Conservation (phyloP, 2,329 filamentous ascomycete species). For the Colletotrichum falcatum region DNA sequence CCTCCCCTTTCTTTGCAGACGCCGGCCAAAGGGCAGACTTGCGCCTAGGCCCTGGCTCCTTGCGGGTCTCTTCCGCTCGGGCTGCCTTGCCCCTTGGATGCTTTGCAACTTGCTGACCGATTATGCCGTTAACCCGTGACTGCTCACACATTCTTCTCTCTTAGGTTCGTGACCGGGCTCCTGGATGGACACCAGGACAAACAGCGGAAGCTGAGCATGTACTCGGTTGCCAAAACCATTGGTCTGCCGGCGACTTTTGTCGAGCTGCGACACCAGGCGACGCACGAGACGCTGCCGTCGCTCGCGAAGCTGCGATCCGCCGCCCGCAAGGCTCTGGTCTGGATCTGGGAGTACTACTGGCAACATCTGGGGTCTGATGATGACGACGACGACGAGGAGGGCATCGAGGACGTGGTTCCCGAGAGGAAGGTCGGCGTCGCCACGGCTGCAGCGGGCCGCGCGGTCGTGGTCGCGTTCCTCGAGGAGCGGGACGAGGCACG, state of each 20-base stretch:
- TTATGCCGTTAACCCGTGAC: neutral
- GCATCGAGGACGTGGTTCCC: constrained; percentile 38
- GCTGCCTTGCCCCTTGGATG: neutral
- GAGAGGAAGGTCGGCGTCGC: constrained; percentile 32
- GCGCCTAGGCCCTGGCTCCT: neutral
- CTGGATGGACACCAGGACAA: constrained; percentile 79
- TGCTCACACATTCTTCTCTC: constrained; percentile 13
- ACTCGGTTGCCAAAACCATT: constrained; percentile 75
- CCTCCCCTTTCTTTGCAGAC: neutral
- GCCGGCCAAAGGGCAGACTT: neutral
- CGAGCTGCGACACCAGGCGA: constrained; percentile 89
- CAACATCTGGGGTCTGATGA: constrained; percentile 55
- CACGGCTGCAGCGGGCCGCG: constrained; percentile 46
- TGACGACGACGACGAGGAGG: constrained; percentile 28
- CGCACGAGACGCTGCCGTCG: constrained; percentile 87
- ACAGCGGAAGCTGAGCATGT: constrained; percentile 78
- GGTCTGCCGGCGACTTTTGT: constrained; percentile 83
- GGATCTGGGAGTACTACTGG: constrained; percentile 96
- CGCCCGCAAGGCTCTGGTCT: constrained; percentile 76
- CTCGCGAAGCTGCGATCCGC: constrained; percentile 78
- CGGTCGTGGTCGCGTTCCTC: constrained; percentile 55
- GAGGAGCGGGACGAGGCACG: constrained; percentile 49
- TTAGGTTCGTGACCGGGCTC: constrained; percentile 83
- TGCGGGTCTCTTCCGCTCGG: neutral
- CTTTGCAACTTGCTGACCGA: neutral